phyloP scores from a whole-genome alignment of 257 asterid species.

The Haberlea rhodopensis region DNA sequence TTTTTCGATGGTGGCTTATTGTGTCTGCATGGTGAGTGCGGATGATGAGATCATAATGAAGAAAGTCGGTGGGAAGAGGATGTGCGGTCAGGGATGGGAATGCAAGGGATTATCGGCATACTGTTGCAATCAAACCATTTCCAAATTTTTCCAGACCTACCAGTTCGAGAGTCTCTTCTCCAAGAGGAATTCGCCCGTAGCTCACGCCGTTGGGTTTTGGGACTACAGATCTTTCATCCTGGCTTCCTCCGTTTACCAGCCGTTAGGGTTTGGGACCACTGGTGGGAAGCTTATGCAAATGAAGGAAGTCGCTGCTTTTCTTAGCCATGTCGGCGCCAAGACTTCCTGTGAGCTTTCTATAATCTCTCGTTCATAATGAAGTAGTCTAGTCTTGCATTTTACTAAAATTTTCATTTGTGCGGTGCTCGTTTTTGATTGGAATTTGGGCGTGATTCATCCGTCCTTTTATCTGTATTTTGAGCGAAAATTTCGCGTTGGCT shows the following conservation, averaged over 20 bases:
- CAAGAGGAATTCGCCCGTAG: slow-evolving; percentile 70
- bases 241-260: slow-evolving; percentile 68
- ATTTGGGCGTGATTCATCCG: no score
- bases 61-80: slow-evolving; percentile 57
- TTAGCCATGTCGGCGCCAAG: slow-evolving; percentile 78
- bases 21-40: slow-evolving; percentile 27
- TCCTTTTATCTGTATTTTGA: no score
- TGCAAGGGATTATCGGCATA: slow-evolving; percentile 47
- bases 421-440: not conserved
- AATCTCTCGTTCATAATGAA: no score
- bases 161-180: slow-evolving; percentile 72
- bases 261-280: slow-evolving; percentile 81
- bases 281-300: no score
- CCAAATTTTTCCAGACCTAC: slow-evolving; percentile 63
- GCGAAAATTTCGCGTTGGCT: no score
- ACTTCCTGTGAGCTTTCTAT: slow-evolving; percentile 59
- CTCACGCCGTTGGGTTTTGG: slow-evolving; percentile 83
- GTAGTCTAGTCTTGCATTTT: not conserved
- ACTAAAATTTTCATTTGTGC: not conserved
- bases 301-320: slow-evolving; percentile 71
- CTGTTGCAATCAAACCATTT: slow-evolving; percentile 79
- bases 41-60: slow-evolving; percentile 43
- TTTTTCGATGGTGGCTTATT: slow-evolving; percentile 26
- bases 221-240: slow-evolving; percentile 69
- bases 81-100: slow-evolving; percentile 76